Percentiles rank a stretch among this genome's conserved stretches.
Conservation (phyloP, 163 green algal species). For the Trebouxia gelatinosa region DNA sequence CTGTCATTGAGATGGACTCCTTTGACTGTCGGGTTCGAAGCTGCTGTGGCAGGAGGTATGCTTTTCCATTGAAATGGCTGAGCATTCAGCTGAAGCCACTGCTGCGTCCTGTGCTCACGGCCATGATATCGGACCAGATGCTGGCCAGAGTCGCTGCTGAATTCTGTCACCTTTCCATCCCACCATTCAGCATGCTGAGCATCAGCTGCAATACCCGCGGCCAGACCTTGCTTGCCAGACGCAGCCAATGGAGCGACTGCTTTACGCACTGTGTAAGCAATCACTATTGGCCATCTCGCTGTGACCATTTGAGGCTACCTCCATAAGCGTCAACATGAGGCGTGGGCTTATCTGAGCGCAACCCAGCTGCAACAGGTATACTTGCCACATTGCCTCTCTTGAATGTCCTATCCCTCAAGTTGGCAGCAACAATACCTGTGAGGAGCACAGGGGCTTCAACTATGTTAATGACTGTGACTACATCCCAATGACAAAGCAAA, state of each 20-base stretch:
- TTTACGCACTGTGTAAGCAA: no score
- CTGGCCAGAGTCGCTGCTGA: background rate
- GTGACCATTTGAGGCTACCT: slow-evolving; percentile 11
- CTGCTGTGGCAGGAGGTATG: background rate
- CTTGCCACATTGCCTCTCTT: slow-evolving; percentile 5
- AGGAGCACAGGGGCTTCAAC: background rate
- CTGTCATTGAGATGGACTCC: slow-evolving; percentile 3
- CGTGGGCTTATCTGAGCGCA: slow-evolving; percentile 2
- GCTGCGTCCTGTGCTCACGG: background rate
- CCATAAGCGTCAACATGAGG: slow-evolving; percentile 28
- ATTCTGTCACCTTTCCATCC: slow-evolving; percentile 11
- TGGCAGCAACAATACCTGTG: slow-evolving; percentile 1
- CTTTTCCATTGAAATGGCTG: slow-evolving; percentile 23
- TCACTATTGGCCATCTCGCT: background rate
- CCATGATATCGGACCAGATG: slow-evolving; percentile 12
- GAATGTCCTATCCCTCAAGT: slow-evolving; percentile 7
- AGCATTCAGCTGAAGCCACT: slow-evolving; percentile 4
- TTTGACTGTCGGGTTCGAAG: slow-evolving; percentile 11
- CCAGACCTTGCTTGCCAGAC: no score
- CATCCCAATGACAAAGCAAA: background rate
- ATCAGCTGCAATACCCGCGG: no score
- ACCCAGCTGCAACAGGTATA: slow-evolving; percentile 13
- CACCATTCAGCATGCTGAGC: slow-evolving; percentile 17
- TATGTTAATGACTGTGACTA: background rate
- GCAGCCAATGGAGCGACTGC: no score